phyloP scores from a whole-genome alignment of 2,329 filamentous ascomycete genomes.

The Xylariaceae sp. region DNA sequence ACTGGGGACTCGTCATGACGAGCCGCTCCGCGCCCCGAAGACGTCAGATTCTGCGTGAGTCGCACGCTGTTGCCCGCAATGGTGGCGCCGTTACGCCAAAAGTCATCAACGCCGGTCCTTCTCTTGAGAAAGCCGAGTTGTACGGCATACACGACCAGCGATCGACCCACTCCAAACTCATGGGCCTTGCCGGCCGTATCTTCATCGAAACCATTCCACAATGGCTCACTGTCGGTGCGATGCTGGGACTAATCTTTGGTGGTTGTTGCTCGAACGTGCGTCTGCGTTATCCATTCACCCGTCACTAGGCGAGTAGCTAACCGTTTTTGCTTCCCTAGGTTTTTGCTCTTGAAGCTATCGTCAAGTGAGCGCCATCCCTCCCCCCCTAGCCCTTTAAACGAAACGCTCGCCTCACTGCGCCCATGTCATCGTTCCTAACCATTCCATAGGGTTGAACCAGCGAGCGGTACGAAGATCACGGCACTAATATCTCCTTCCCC shows the following conservation, averaged over 20 bases:
- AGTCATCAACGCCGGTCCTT: constrained; percentile 60
- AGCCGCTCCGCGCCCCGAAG: constrained; percentile 49
- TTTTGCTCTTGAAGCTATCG: constrained; percentile 93
- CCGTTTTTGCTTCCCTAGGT: constrained; percentile 62
- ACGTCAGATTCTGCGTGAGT: constrained; percentile 53
- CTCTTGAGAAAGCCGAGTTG: constrained; percentile 60
- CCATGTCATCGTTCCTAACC: constrained; percentile 28
- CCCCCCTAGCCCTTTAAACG: too few relatives aligned
- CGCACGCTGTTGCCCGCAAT: constrained; percentile 48
- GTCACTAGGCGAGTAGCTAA: constrained; percentile 17
- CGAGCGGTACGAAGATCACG: constrained; percentile 67
- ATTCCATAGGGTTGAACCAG: constrained; percentile 72
- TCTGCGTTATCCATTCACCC: constrained; percentile 21
- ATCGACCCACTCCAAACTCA: constrained; percentile 54
- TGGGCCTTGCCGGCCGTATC: constrained; percentile 58
- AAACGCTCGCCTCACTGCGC: constrained; percentile 23
- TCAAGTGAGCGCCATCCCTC: constrained; percentile 70
- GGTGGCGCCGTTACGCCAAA: constrained; percentile 50
- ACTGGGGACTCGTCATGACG: constrained; percentile 45
- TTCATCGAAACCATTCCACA: constrained; percentile 65
- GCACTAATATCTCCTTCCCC: constrained; percentile 12
- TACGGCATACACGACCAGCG: constrained; percentile 61
- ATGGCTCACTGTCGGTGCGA: constrained; percentile 68
- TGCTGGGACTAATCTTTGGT: constrained; percentile 88
- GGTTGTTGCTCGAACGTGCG: constrained; percentile 89